Conservation (phyloP, 805 yeast genomes). For the Candida boidinii region DNA sequence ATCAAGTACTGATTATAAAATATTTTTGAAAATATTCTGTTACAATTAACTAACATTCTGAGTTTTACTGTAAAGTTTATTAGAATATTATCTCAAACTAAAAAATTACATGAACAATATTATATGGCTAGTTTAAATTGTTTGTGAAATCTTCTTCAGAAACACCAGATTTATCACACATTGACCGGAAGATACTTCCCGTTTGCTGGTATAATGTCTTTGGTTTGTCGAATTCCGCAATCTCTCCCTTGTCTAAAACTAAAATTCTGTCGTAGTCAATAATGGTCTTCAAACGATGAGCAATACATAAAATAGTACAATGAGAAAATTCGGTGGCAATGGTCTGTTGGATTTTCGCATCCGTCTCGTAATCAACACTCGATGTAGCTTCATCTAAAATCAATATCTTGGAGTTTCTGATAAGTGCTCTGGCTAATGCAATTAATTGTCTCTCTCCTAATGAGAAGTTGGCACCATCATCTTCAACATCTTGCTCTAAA, state of each 20-base stretch:
- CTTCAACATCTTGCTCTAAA: constrained; percentile 50
- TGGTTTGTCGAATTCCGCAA: constrained; percentile 50
- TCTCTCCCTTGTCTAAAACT: constrained; percentile 49
- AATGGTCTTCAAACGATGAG: constrained; percentile 62
- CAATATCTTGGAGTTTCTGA: constrained; percentile 50
- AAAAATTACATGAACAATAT: not conserved
- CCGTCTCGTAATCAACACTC: constrained; percentile 68
- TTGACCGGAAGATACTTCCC: constrained; percentile 37
- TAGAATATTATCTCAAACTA: not conserved
- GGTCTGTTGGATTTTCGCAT: constrained; percentile 52
- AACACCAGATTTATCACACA: constrained; percentile 45
- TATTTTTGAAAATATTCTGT: too few relatives aligned
- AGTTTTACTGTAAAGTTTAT: not conserved
- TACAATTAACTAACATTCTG: not conserved
- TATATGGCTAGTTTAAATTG: not conserved
- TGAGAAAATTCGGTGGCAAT: constrained; percentile 48
- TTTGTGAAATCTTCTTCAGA: constrained; percentile 26
- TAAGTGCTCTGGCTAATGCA: constrained; percentile 65
- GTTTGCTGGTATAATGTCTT: constrained; percentile 28
- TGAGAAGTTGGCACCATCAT: constrained; percentile 63
- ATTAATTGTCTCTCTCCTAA: constrained; percentile 66
- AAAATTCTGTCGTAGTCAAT: constrained; percentile 48
- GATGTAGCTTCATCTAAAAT: constrained; percentile 75
- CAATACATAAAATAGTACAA: constrained; percentile 66
- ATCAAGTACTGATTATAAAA: too few relatives aligned